Evolutionary conservation across 805 yeast genomes (phyloP).

Genomic region (Wickerhamiella shivajii): DNA sequence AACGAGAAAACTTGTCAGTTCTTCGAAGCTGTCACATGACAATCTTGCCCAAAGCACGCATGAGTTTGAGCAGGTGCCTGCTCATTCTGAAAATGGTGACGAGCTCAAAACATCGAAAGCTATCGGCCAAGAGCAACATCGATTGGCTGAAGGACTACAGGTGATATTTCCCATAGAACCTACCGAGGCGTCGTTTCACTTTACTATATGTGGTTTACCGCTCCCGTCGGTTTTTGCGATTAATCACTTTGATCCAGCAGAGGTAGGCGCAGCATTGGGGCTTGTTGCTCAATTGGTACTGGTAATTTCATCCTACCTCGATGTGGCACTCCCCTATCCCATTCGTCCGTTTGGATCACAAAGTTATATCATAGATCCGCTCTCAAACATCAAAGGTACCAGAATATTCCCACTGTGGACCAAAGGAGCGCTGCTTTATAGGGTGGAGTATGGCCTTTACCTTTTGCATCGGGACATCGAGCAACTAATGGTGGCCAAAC

Average conservation of each 20-base stretch:
- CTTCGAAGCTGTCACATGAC: too few species aligned
- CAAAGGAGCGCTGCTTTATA: conserved; percentile 29
- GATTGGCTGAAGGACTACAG: conserved; percentile 21
- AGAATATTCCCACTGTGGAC: conserved; percentile 36
- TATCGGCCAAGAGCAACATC: conserved; percentile 13
- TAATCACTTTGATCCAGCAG: conserved; percentile 25
- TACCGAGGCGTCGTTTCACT: conserved; percentile 16
- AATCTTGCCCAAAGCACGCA: too few species aligned
- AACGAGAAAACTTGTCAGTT: neutral
- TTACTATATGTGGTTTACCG: conserved; percentile 25
- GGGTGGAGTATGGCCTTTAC: conserved; percentile 37
- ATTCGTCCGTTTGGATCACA: conserved; percentile 34
- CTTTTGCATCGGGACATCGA: conserved; percentile 35
- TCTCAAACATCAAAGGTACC: conserved; percentile 29
- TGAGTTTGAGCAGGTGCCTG: too few species aligned
- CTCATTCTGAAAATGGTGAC: neutral
- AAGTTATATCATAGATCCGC: conserved; percentile 35
- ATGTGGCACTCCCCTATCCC: conserved; percentile 36
- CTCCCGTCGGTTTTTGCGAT: conserved; percentile 22
- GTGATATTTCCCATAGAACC: conserved; percentile 24
- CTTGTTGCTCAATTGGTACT: conserved; percentile 31
- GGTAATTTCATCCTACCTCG: conserved; percentile 29
- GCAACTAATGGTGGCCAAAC: conserved; percentile 27
- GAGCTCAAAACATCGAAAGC: neutral
- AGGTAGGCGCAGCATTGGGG: conserved; percentile 37